A percentile compares a stretch with the other conserved stretches of the same genome.
Evolutionary conservation across 371 early-diverging fungal genomes (phyloP).

Genomic region (Mortierella sp.): DNA sequence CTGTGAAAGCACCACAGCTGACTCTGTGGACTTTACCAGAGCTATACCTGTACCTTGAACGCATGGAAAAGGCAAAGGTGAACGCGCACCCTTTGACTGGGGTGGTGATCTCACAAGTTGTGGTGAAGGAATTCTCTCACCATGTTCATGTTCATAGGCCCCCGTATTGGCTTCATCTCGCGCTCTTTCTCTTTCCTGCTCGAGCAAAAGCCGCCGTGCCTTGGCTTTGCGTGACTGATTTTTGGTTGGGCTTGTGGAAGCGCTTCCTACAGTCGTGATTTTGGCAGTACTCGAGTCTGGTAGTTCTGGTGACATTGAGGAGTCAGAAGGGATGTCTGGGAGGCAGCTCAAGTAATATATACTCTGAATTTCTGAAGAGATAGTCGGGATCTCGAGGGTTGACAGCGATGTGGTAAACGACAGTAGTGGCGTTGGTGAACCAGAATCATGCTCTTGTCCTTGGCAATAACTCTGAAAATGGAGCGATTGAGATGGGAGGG

Average conservation of each 20-base stretch:
- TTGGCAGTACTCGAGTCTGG: not conserved
- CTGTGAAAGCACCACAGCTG: not conserved
- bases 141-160: not conserved
- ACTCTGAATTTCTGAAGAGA: not conserved
- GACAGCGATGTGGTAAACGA: not conserved
- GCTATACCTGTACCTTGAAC: too few relatives aligned
- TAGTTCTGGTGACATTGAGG: not conserved
- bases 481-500: not conserved
- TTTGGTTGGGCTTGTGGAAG: not conserved
- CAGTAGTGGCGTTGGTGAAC: not conserved
- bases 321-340: not conserved
- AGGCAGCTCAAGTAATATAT: not conserved
- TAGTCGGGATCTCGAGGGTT: not conserved
- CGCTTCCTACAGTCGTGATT: not conserved
- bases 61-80: too few relatives aligned
- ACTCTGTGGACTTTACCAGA: too few relatives aligned
- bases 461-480: not conserved
- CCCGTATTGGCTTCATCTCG: not conserved
- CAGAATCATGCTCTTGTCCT: not conserved
- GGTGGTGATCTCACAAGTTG: not conserved
- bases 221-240: not conserved
- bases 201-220: not conserved
- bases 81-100: not conserved
- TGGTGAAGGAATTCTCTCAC: not conserved
- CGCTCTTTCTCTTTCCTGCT: not conserved